These are phyloP conservation scores for Sporothrix protearum DNA, from an alignment of 2,329 filamentous ascomycete genomes.

Conservation along the genomic window DNA sequence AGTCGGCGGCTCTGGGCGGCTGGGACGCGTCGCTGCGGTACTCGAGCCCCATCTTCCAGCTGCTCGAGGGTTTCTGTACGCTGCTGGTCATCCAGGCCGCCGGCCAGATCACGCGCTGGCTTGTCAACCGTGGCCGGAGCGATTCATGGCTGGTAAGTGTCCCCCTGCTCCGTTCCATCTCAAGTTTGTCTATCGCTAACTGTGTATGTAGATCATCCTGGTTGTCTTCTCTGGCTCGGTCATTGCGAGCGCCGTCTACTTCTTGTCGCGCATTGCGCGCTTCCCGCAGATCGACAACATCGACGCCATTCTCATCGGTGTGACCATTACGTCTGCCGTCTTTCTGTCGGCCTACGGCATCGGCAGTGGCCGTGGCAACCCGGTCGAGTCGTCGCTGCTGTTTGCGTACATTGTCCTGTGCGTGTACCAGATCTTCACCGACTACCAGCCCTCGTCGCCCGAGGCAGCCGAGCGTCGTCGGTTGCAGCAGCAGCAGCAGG, in stretches of 20 bases:
- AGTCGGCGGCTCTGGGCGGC: constrained; percentile 73
- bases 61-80: constrained; percentile 94
- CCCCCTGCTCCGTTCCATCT: constrained; percentile 2
- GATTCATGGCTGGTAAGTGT: constrained; percentile 89
- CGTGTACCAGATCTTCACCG: constrained; percentile 98
- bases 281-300: constrained; percentile 92
- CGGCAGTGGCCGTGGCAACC: constrained; percentile 87
- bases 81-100: constrained; percentile 91
- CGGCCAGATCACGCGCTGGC: constrained; percentile 89
- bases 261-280: constrained; percentile 89
- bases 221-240: constrained; percentile 84
- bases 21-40: constrained; percentile 90
- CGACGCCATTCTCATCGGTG: constrained; percentile 87
- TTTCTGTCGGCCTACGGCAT: constrained; percentile 94
- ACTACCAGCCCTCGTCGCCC: constrained; percentile 73
- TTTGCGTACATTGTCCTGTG: constrained; percentile 98
- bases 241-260: constrained; percentile 91
- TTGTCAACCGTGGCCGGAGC: constrained; percentile 87
- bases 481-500: constrained; percentile 39
- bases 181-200: neutral
- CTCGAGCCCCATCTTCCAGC: constrained; percentile 89
- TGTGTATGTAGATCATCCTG: constrained; percentile 69
- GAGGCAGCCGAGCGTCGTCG: constrained; percentile 53
- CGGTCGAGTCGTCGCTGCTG: constrained; percentile 88
- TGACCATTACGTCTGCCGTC: constrained; percentile 85